Base-by-base conservation (phyloP, 306 rosid species). In the Gillenia trifoliata region DNA sequence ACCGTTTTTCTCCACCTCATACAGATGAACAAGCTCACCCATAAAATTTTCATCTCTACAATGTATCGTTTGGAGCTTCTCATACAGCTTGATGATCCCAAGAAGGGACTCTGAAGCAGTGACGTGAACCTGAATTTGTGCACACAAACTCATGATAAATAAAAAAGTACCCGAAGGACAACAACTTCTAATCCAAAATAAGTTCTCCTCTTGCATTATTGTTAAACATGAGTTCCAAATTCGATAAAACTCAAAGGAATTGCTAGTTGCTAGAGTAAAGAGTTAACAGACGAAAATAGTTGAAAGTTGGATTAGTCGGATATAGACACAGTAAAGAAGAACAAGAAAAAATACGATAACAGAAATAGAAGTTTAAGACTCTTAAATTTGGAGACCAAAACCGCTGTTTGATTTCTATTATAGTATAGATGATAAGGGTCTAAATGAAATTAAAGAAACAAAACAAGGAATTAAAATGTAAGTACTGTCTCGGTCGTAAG, bases 51-150 rank as follows among this genome's bases (percentile, higher is more conserved):
- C 75, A 72, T 82, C 74, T 11, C 76, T 70, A 56, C 43, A 23
- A 52, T 81, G 63, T n/a, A 65, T 78, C 23, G 76, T 66, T 19
- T 84, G 81, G 80, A 82, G 81, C 9, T 77, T 78, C 73, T 20
- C 52, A 20, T 73, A 72, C 50, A 89, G 76, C 79, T 87, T 86
- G 60, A 83, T 23, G 81, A 91, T 77, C 82, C 85, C 94, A 75
- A 91, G 62, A 70, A 93, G 89, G 83, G 97, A 88, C 70, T 89
- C 96, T 22, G 97, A 86, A 73, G 92, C 97, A 79, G 81, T 82
- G 50, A 93, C 83, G 81, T 91, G 98, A 76, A 91, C 98, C 98
- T 93, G 69, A 20, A 81, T 77, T 74, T 75, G 77, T 45, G 28
- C 30, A 34, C 22, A 56, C 22, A 56, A 66, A 15, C n/a, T 38